Base-by-base conservation (phyloP, 805 yeast genomes). In the Kluyveromyces dobzhanskii region DNA sequence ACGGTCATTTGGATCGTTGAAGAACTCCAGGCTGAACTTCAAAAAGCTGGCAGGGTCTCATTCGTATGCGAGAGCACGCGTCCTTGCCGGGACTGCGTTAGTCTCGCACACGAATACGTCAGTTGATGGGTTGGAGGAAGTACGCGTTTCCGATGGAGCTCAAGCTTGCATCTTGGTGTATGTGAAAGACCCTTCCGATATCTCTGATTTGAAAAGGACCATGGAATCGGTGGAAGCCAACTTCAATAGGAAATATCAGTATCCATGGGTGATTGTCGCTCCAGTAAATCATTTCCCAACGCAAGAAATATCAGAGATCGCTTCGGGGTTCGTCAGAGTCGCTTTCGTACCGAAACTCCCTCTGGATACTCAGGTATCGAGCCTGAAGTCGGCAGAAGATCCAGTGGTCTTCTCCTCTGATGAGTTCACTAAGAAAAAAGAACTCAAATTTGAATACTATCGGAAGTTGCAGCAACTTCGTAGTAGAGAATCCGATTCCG, bases 241-340 rank as follows among this genome's bases (percentile, higher is more conserved):
- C 17, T 32, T 8, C 14, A 32, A 32, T 26, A 11, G 10, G 9
- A 9, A 21, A n/a, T 32, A 32, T 14, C 17, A 14, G 4, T 32
- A 32, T 32, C 24, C 35, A 10, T 32, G 35, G 35, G 26, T 32
- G 26, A 17, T 32, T 17, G 35, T 32, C 6, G 7, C 24, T 4
- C 13, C 5, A 7, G n/a, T 27, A 5, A 9, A 21, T 6, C 9
- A 6, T 6, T 21, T 21, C 24, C 8, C 6, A 9, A 21, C 6
- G 24, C 6, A 21, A 21, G 9, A 6, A 21, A 21, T 21, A 21
- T 10, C 14, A 7, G 7, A 11, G 21, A n/a, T 17, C 5, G 17
- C 17, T n/a, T 32, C 35, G 8, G 35, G 24, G 5, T 12, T n/a
- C 9, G 26, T 21, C 26, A n/a, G 9, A 14, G 17, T 32, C 18